Conservation (phyloP, 78 protist genomes). For the Cavenderia fasciculata region DNA sequence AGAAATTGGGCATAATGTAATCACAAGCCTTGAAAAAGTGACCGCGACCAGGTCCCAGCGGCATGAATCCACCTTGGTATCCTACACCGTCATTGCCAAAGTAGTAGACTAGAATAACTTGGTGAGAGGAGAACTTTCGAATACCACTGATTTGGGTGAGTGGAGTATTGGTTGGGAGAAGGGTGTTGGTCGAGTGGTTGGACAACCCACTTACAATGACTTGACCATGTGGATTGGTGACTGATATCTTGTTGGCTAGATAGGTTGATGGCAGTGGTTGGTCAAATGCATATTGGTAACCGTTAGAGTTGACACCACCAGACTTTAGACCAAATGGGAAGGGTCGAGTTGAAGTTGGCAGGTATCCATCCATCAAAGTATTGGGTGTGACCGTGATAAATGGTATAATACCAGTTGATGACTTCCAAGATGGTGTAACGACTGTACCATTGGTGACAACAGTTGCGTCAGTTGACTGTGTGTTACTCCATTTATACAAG, state of each 20-base stretch:
- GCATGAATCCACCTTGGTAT: constrained; percentile 4
- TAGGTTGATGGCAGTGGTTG: background rate
- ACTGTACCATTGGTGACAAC: background rate
- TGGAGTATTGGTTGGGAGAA: background rate
- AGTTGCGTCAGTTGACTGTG: background rate
- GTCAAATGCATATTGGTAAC: background rate
- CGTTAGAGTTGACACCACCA: background rate
- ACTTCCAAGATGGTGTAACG: background rate
- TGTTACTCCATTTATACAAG: background rate
- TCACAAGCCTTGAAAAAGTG: background rate
- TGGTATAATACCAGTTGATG: background rate
- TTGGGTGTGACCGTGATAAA: background rate
- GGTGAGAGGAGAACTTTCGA: background rate
- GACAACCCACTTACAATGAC: background rate
- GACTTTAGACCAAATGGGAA: background rate
- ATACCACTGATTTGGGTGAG: background rate
- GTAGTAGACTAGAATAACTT: too few species aligned
- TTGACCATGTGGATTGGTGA: background rate
- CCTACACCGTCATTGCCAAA: constrained; percentile 1
- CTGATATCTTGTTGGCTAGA: background rate
- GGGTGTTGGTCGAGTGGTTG: background rate
- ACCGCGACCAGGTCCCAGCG: background rate
- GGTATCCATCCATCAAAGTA: background rate
- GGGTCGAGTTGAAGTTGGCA: background rate
- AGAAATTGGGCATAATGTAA: background rate